Evolutionary conservation across 2,329 filamentous ascomycete species (phyloP).

Genomic region (Pyricularia sp.): DNA sequence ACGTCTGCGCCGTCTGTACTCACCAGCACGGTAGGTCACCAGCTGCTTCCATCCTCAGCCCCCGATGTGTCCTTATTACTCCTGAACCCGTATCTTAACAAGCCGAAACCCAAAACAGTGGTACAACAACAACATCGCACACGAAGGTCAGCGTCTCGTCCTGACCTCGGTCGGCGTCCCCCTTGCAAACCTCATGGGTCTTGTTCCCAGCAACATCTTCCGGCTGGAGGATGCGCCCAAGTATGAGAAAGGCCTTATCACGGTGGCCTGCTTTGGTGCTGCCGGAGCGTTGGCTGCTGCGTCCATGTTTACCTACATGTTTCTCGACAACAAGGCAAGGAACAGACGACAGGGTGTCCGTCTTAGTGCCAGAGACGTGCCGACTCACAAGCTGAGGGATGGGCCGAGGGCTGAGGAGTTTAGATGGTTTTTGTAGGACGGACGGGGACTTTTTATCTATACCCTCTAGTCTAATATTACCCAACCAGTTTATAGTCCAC

Average conservation of each 20-base stretch:
- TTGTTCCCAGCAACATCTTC: conserved; percentile 11
- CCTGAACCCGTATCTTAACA: too few species aligned
- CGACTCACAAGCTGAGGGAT: conserved; percentile 42
- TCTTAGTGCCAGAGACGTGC: conserved; percentile 43
- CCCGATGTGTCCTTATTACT: too few species aligned
- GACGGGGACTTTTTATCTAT: not conserved
- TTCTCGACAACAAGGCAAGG: conserved; percentile 50
- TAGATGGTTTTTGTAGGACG: conserved; percentile 40
- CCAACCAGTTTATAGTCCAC: not conserved
- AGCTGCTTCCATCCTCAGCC: conserved; percentile 10
- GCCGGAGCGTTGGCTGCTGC: conserved; percentile 44
- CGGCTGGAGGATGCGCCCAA: conserved; percentile 11
- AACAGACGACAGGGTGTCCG: conserved; percentile 44
- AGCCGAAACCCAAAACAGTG: conserved; percentile 1
- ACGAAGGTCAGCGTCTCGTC: conserved; percentile 62
- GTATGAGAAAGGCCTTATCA: conserved; percentile 46
- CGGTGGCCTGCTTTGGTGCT: conserved; percentile 53
- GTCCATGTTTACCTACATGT: conserved; percentile 50
- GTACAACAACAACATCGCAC: conserved; percentile 50
- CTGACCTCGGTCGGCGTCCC: conserved; percentile 66
- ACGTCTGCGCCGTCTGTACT: conserved; percentile 5
- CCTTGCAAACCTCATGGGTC: conserved; percentile 35
- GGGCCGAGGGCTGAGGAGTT: conserved; percentile 42
- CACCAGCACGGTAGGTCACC: not conserved
- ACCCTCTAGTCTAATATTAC: not conserved